Evolutionary conservation across 495 filamentous ascomycete genomes (phyloP), one percentile per base, ranked within the genome.

Genomic region (Aspergillus saccharolyticus): DNA sequence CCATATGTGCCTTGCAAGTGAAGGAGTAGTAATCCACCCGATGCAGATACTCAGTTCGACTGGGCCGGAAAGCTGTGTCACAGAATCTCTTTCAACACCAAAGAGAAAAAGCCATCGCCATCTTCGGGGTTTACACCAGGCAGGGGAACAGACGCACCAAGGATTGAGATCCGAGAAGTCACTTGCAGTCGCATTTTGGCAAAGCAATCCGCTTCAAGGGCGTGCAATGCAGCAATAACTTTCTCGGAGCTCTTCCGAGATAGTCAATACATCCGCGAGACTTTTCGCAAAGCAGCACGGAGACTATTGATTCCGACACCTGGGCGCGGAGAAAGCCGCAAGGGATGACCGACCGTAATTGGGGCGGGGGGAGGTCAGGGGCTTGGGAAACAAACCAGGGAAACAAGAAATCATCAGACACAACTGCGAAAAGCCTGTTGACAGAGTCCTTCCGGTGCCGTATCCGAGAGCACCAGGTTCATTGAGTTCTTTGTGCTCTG

Each of bases 1-100:
- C 68, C 64, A 68, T 59, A 17, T 44, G 66, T 69, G 61, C 71
- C 69, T 74, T 74, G 67, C 71, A 70, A 43, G 62, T 54, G 58
- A 62, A 53, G n/a, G n/a, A n/a, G n/a, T n/a, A 62, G 55, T 44
- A 44, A 33, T 28, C 28, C 45, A 60, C 48, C 48, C 52, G 61
- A 57, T 66, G 59, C 66, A 61, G 55, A 63, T 58, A 62, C 66
- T 64, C 63, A 69, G 69, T 49, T 42, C 47, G 56, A 49, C 49
- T 18, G 42, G 42, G 49, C 44, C 45, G 25, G 33, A 43, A 56
- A 44, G 14, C 22, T 45, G n/a, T 25, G 46, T 21, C 3, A 4
- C 4, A 25, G 15, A 25, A 53, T 22, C 7, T 20, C 14, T 14
- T 42, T 19, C n/a, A n/a, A n/a, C n/a, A n/a, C n/a, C n/a, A n/a